Conservation (phyloP, 805 yeast genomes). For the Metschnikowia bowlesiae region DNA sequence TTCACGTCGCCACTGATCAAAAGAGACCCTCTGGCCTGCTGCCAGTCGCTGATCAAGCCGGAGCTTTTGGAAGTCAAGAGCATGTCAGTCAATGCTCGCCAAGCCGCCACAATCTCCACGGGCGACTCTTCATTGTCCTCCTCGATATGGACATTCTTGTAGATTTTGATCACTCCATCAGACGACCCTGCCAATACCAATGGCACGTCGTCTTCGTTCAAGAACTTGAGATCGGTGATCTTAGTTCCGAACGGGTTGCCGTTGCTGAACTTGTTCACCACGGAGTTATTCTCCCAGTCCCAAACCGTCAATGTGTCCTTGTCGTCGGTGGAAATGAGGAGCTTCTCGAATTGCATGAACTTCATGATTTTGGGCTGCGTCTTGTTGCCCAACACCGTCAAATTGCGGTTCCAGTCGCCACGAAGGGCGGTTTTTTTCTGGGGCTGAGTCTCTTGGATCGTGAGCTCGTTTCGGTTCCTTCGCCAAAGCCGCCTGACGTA, state of each 20-base stretch:
- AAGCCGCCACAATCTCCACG: slow-evolving; percentile 70
- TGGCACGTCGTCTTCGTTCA: slow-evolving; percentile 92
- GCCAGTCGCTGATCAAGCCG: slow-evolving; percentile 92
- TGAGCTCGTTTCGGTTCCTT: slow-evolving; percentile 79
- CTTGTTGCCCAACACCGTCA: slow-evolving; percentile 58
- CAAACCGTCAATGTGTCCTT: slow-evolving; percentile 78
- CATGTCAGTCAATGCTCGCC: slow-evolving; percentile 91
- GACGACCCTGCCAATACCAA: slow-evolving; percentile 82
- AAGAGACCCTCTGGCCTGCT: slow-evolving; percentile 87
- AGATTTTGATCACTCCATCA: slow-evolving; percentile 90
- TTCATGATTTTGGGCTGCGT: slow-evolving; percentile 75
- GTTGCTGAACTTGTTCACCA: slow-evolving; percentile 67
- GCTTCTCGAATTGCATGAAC: slow-evolving; percentile 89
- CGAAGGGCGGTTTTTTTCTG: slow-evolving; percentile 78
- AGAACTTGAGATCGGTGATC: slow-evolving; percentile 77
- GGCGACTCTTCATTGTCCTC: slow-evolving; percentile 23
- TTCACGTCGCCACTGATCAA: slow-evolving; percentile 94
- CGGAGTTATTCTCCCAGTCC: slow-evolving; percentile 72
- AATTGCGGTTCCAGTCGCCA: slow-evolving; percentile 78
- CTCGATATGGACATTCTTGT: slow-evolving; percentile 58
- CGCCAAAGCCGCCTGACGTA: slow-evolving; percentile 84
- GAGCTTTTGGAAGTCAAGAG: slow-evolving; percentile 74
- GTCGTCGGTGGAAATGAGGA: slow-evolving; percentile 75
- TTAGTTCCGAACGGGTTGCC: slow-evolving; percentile 85
- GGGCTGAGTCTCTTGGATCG: slow-evolving; percentile 83